Percentiles rank a stretch among this genome's conserved stretches.
These are phyloP conservation scores for Globisporangium perplexum DNA, from an alignment of 352 stramenopile genomes.

Conservation along the genomic window DNA sequence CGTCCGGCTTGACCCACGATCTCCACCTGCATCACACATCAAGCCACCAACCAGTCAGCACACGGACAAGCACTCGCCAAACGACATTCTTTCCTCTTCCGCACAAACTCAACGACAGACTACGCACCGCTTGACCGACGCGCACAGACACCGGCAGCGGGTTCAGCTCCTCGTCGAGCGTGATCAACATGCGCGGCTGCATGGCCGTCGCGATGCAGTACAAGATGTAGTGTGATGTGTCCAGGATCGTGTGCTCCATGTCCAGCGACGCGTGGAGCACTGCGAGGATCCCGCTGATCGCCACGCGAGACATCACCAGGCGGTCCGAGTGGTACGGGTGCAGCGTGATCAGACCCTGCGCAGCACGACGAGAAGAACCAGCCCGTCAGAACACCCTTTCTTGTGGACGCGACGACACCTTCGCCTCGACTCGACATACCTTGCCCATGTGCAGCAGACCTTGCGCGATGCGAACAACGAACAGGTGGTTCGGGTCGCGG, in stretches of 20 bases:
- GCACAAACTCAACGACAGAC: conserved; percentile 3
- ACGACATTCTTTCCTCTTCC: conserved; percentile 1
- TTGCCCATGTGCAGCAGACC: conserved; percentile 99
- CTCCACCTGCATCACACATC: conserved; percentile 76
- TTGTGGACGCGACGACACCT: neutral
- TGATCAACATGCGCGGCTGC: conserved; percentile 98
- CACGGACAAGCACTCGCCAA: neutral
- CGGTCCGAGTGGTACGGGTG: conserved; percentile 98
- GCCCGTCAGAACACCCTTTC: neutral
- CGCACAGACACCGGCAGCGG: conserved; percentile 96
- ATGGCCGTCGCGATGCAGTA: conserved; percentile 98
- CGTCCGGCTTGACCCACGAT: conserved; percentile 98
- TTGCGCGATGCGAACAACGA: conserved; percentile 98
- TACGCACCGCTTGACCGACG: conserved; percentile 94
- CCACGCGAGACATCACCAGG: conserved; percentile 84
- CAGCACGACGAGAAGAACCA: neutral
- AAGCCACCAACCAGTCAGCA: neutral
- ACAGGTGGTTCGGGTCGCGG: conserved; percentile 96
- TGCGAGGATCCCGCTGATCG: conserved; percentile 93
- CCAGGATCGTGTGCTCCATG: conserved; percentile 97
- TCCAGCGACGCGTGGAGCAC: conserved; percentile 96
- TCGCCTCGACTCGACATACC: conserved; percentile 16
- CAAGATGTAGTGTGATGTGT: conserved; percentile 98
- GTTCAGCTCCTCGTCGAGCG: conserved; percentile 95
- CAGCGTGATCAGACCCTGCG: conserved; percentile 94